Conservation (phyloP, 1,139 yeast species). For the Candida glucosophila region DNA sequence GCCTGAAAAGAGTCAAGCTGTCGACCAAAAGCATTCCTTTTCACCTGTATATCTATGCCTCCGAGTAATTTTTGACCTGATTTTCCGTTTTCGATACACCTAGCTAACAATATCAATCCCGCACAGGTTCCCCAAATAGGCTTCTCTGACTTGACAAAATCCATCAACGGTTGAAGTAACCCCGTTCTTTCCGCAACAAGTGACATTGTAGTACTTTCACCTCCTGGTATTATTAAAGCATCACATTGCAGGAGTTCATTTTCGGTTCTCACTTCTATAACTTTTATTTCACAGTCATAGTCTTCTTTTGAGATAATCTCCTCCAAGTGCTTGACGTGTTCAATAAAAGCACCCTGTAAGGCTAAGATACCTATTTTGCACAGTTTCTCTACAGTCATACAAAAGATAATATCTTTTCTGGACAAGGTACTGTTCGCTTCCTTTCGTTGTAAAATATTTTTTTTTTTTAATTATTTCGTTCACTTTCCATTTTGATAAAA, state of each 20-base stretch:
- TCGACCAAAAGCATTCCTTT: constrained; percentile 73
- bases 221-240: constrained; percentile 71
- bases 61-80: constrained; percentile 56
- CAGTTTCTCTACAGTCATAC: constrained; percentile 10
- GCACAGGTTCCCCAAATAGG: constrained; percentile 89
- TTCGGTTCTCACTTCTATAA: constrained; percentile 46
- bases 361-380: constrained; percentile 60
- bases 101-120: constrained; percentile 63
- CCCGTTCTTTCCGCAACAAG: constrained; percentile 61
- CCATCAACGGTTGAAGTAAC: constrained; percentile 45
- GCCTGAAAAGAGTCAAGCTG: constrained; percentile 61
- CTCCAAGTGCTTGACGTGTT: constrained; percentile 52
- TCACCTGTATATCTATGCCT: constrained; percentile 56
- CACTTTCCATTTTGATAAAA: no score
- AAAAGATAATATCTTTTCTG: no score
- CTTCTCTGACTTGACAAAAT: constrained; percentile 41
- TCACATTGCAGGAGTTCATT: constrained; percentile 43
- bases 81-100: constrained; percentile 45
- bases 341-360: constrained; percentile 73
- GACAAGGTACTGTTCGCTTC: no score
- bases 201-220: constrained; percentile 75
- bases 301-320: constrained; percentile 22
- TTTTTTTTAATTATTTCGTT: no score
- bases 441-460: no score
- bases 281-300: constrained; percentile 12